Evolutionary conservation across 805 yeast genomes (phyloP).

Genomic region (Pichia cephalocereana): DNA sequence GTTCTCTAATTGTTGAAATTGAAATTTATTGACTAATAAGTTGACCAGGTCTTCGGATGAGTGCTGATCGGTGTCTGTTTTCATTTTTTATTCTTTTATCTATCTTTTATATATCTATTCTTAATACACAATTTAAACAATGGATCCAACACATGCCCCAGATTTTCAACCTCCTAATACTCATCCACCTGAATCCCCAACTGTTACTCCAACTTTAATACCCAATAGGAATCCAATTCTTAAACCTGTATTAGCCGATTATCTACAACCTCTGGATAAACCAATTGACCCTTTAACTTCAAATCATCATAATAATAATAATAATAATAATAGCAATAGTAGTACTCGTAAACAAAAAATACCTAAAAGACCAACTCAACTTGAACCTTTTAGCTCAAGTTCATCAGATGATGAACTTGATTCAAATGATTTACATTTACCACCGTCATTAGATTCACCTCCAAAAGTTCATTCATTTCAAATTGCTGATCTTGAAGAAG

Average conservation of each 20-base stretch:
- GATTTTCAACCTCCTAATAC: slow-evolving; percentile 80
- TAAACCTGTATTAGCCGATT: slow-evolving; percentile 69
- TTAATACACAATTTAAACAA: background rate
- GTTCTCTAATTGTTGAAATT: no score
- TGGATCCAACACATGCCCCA: slow-evolving; percentile 91
- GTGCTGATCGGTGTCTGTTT: no score
- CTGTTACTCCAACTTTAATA: slow-evolving; percentile 57
- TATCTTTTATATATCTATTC: no score
- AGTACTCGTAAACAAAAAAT: slow-evolving; percentile 19
- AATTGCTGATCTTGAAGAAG: slow-evolving; percentile 93
- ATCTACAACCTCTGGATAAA: slow-evolving; percentile 61
- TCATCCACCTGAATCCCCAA: slow-evolving; percentile 50
- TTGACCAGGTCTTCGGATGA: no score
- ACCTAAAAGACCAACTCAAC: slow-evolving; percentile 43
- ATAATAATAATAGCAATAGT: no score
- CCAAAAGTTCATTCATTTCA: slow-evolving; percentile 46
- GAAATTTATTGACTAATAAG: no score
- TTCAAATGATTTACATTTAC: background rate
- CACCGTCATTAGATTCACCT: slow-evolving; percentile 23
- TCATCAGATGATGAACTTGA: slow-evolving; percentile 23
- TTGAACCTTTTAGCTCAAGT: slow-evolving; percentile 47
- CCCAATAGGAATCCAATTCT: slow-evolving; percentile 73
- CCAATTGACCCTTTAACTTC: slow-evolving; percentile 37
- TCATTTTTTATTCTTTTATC: no score
- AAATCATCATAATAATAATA: background rate